Conservation (phyloP, 2,329 filamentous ascomycete species). For the Diaporthe citri region DNA sequence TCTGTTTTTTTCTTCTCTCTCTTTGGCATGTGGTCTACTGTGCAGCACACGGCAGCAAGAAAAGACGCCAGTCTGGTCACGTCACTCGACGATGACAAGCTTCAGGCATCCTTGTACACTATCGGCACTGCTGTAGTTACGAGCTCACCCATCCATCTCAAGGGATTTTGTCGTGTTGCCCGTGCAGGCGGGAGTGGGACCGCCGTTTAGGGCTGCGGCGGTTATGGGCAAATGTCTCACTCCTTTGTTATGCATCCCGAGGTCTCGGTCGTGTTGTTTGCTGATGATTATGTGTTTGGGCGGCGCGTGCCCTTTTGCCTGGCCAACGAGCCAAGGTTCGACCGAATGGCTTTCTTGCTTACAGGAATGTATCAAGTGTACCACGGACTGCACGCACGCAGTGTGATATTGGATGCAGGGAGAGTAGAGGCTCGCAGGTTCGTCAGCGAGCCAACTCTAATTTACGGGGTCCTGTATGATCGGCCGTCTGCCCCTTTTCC, state of each 20-base stretch:
- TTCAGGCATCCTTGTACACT: not conserved
- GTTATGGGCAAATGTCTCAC: constrained; percentile 20
- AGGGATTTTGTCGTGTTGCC: not conserved
- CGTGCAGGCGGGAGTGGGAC: not conserved
- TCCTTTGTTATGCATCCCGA: constrained; percentile 25
- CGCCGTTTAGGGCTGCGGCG: not conserved
- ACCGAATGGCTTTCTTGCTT: not conserved
- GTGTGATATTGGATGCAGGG: not conserved
- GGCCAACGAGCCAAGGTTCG: constrained; percentile 16
- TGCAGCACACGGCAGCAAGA: not conserved
- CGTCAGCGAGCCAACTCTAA: constrained; percentile 30
- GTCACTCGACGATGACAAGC: constrained; percentile 13
- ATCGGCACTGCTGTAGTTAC: constrained; percentile 2
- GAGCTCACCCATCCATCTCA: constrained; percentile 27
- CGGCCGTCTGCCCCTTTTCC: constrained; percentile 18
- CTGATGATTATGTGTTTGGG: not conserved
- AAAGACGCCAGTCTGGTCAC: constrained; percentile 19
- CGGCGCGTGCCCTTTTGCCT: constrained; percentile 1
- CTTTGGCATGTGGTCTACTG: not conserved
- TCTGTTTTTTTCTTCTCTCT: not conserved
- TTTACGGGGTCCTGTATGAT: constrained; percentile 32
- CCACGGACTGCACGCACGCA: not conserved
- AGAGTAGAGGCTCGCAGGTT: not conserved
- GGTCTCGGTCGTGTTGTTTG: constrained; percentile 14
- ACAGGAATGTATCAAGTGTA: constrained; percentile 3